phyloP scores from a whole-genome alignment of 768 basidiomycete genomes.

The Sporobolomyces roseus region DNA sequence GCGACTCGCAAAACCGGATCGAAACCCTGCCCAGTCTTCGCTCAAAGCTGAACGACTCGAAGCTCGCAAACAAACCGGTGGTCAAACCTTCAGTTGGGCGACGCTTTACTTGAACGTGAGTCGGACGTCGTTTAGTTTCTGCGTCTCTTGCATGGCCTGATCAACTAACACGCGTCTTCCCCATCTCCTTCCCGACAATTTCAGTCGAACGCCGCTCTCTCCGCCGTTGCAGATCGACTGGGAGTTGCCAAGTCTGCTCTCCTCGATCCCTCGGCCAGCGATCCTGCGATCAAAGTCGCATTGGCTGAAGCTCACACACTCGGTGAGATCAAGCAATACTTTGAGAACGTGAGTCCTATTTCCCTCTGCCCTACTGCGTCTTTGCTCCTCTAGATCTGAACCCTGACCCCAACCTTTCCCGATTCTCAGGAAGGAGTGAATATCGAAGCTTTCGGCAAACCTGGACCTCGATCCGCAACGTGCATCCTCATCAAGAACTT shows the following conservation, averaged over 20 bases:
- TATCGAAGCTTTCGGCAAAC: conserved; percentile 49
- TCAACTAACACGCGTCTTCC: too few species aligned
- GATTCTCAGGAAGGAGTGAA: conserved; percentile 47
- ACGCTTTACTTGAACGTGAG: conserved; percentile 97
- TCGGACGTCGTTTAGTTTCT: too few species aligned
- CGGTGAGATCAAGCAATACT: conserved; percentile 84
- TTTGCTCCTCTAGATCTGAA: conserved; percentile 47
- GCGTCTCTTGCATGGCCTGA: too few species aligned
- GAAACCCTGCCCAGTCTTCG: conserved; percentile 48
- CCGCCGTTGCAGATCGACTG: conserved; percentile 84
- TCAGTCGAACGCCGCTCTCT: conserved; percentile 87
- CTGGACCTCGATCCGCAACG: conserved; percentile 60
- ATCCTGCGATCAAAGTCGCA: conserved; percentile 79
- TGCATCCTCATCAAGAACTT: conserved; percentile 93
- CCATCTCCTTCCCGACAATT: too few species aligned
- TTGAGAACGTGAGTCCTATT: conserved; percentile 55
- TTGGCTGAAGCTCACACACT: conserved; percentile 95
- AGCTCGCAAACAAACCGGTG: conserved; percentile 64
- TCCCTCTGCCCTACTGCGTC: conserved; percentile 59
- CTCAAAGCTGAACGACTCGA: conserved; percentile 61
- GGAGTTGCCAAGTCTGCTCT: conserved; percentile 81
- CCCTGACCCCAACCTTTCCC: neutral
- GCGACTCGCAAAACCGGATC: conserved; percentile 47
- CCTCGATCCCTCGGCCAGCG: conserved; percentile 62
- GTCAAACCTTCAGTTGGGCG: conserved; percentile 84